phyloP scores from a whole-genome alignment of 768 basidiomycete species.

The Suillus fuscotomentosus region DNA sequence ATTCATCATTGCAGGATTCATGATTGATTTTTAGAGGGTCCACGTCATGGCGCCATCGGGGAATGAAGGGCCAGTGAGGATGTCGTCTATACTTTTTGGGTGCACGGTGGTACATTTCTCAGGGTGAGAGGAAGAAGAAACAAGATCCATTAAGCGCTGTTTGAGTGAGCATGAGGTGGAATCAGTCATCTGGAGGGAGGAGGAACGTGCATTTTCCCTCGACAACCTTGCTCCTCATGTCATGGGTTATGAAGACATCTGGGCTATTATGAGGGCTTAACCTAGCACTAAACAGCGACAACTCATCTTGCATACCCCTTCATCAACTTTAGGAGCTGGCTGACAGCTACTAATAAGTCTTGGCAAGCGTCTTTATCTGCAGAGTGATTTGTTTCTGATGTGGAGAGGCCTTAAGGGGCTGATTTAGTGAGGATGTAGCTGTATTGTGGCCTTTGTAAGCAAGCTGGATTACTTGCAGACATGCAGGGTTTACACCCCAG shows the following conservation, averaged over 20 bases:
- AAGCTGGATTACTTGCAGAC: slow-evolving; percentile 26
- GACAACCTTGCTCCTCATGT: slow-evolving; percentile 29
- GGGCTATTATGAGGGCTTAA: slow-evolving; percentile 35
- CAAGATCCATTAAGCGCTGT: slow-evolving; percentile 35
- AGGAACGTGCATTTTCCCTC: neutral
- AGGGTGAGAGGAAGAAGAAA: neutral
- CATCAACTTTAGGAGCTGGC: slow-evolving; percentile 41
- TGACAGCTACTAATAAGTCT: slow-evolving; percentile 18
- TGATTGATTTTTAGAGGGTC: slow-evolving; percentile 33
- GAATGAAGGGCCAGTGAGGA: slow-evolving; percentile 27
- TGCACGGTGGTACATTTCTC: neutral
- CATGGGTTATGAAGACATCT: slow-evolving; percentile 34
- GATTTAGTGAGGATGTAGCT: slow-evolving; percentile 36
- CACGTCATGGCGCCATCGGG: slow-evolving; percentile 29
- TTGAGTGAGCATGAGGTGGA: neutral
- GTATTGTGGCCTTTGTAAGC: slow-evolving; percentile 31
- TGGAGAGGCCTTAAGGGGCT: slow-evolving; percentile 1
- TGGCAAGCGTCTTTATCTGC: neutral
- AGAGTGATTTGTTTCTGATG: slow-evolving; percentile 18
- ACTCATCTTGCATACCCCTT: slow-evolving; percentile 35
- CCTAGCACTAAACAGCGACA: slow-evolving; percentile 44
- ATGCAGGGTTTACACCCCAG: slow-evolving; percentile 38
- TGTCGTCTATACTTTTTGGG: slow-evolving; percentile 8
- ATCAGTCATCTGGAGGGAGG: too few species aligned
- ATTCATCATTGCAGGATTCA: slow-evolving; percentile 55